phyloP scores from a whole-genome alignment of 495 filamentous ascomycete genomes.

The Rhizodiscina lignyota region DNA sequence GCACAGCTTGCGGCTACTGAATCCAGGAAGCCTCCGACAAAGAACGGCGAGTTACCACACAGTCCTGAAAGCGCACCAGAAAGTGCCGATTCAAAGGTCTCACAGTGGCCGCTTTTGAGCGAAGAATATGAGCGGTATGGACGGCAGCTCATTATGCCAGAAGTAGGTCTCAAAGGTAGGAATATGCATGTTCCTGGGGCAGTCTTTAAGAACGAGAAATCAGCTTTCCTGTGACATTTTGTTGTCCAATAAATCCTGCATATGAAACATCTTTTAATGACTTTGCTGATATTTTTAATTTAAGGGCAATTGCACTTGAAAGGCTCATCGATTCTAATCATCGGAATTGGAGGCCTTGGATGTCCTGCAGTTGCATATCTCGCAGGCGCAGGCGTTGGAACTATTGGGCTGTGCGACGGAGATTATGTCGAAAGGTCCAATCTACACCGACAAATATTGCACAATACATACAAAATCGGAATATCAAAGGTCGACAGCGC shows the following conservation, averaged over 20 bases:
- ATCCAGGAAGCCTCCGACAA: no score
- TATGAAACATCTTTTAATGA: no score
- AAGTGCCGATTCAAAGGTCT: no score
- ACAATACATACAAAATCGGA: conserved; percentile 54
- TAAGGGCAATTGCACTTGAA: conserved; percentile 74
- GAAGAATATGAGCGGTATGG: conserved; percentile 78
- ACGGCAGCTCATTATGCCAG: conserved; percentile 78
- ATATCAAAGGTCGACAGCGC: conserved; percentile 69
- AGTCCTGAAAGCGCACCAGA: no score
- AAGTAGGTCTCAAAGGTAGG: conserved; percentile 61
- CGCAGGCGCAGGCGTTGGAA: conserved; percentile 73
- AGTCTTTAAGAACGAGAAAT: no score
- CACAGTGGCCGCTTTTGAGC: conserved; percentile 46
- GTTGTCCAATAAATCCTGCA: no score
- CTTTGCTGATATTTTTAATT: conserved; percentile 1
- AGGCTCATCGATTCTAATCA: conserved; percentile 52
- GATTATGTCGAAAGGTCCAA: conserved; percentile 82
- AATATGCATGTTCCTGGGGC: no score
- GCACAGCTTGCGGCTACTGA: no score
- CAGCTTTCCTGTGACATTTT: no score
- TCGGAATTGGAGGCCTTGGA: conserved; percentile 86
- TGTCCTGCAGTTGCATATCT: conserved; percentile 86
- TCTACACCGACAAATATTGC: conserved; percentile 81
- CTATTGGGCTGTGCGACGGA: conserved; percentile 69
- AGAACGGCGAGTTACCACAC: no score